Evolutionary conservation across 2,329 filamentous ascomycete species (phyloP), one percentile per base, ranked within the genome.

Genomic region (Thielaviopsis ethacetica): DNA sequence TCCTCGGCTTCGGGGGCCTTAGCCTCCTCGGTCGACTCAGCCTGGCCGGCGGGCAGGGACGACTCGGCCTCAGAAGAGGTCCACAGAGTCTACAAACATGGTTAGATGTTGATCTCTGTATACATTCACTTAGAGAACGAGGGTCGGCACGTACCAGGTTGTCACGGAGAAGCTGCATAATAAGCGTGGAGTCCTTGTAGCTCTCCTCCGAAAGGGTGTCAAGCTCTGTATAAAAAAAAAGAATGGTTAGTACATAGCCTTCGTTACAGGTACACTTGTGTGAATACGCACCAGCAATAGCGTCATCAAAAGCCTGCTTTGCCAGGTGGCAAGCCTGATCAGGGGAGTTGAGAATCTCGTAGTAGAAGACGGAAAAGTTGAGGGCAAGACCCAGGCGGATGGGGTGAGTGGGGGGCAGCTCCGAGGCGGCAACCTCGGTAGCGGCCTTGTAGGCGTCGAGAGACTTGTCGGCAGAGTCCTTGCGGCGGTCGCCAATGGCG

Each of bases 331-430:
- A 96, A 71, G 91, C 91, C 78, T 94, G 91, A 74, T 97, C 93
- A 64, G 91, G 91, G 51, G 91, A 90, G 81, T 97, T 98, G 70
- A 97, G 81, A 73, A 97, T 98, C 84, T 98, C 93, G 75, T 98
- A 98, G 85, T 97, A 97, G 82, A 96, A 97, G 70, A 96, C 91
- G 65, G 91, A 95, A 84, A 97, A 96, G 86, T 96, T 97, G 67
- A 97, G 84, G 66, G 91, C 91, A 69, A 97, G 86, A 74, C 91
- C 91, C 65, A 97, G 88, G 70, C 91, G 91, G 78, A 97, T 97
- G 68, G 91, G 91, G 81, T 97, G 91, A 63, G 93, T 97, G 63
- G 91, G 91, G 63, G 91, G 91, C 67, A 97, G 85, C 76, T 97
- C 91, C 65, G 88, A 95, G 81, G 96, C 91, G 67, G 93, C 93